Percentiles rank a stretch among this genome's conserved stretches.
phyloP scores from a whole-genome alignment of 805 yeast species.

The Candida bentonensis region DNA sequence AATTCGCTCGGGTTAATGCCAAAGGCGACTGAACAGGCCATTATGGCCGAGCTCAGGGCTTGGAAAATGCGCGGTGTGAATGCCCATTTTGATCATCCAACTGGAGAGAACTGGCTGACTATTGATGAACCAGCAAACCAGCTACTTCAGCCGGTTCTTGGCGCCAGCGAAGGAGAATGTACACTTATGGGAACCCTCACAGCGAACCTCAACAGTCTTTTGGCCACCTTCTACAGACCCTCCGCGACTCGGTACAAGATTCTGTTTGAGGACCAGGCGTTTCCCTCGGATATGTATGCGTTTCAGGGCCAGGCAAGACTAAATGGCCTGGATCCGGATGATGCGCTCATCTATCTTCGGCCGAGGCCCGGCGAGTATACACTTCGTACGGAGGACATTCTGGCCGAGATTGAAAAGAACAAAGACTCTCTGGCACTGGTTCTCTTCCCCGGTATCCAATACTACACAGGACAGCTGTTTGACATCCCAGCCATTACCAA shows the following conservation, averaged over 20 bases:
- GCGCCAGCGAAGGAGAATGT: constrained; percentile 48
- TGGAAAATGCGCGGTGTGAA: constrained; percentile 78
- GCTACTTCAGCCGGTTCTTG: constrained; percentile 66
- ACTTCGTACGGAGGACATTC: constrained; percentile 49
- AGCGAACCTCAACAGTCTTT: constrained; percentile 59
- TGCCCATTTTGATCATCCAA: constrained; percentile 46
- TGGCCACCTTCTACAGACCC: constrained; percentile 67
- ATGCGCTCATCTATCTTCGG: constrained; percentile 46
- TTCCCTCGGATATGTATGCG: constrained; percentile 88
- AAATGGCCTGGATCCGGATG: constrained; percentile 37
- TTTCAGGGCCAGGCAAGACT: constrained; percentile 57
- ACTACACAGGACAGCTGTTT: constrained; percentile 81
- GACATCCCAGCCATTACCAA: constrained; percentile 60
- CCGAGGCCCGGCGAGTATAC: constrained; percentile 47
- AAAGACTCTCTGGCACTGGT: constrained; percentile 56
- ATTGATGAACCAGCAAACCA: constrained; percentile 68
- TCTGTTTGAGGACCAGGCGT: constrained; percentile 72
- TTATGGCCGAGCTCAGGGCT: constrained; percentile 58
- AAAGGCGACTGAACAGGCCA: constrained; percentile 36
- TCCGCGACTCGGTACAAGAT: constrained; percentile 45
- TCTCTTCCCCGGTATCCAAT: constrained; percentile 79
- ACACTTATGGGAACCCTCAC: constrained; percentile 84
- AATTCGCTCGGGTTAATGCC: constrained; percentile 95
- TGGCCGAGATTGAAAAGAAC: constrained; percentile 38
- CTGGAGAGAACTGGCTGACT: constrained; percentile 54